Percentiles rank a stretch among this genome's conserved stretches.
Conservation (phyloP, 495 filamentous ascomycete genomes). For the Xeromyces bisporus region DNA sequence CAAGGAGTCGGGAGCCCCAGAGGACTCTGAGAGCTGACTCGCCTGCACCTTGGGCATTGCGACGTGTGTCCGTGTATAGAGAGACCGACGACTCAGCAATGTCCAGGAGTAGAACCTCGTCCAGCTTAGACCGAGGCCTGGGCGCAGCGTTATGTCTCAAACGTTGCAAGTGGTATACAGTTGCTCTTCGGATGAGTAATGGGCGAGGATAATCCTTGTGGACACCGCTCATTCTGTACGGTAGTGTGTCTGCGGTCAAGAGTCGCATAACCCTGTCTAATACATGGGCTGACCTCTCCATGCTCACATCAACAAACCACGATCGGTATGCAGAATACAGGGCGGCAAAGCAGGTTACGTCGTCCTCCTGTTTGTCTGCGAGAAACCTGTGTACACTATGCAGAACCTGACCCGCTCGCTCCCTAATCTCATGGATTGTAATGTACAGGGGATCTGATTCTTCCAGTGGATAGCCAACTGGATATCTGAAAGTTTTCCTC, state of each 20-base stretch:
- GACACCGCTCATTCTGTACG: conserved; percentile 85
- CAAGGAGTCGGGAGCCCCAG: conserved; percentile 65
- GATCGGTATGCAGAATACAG: conserved; percentile 81
- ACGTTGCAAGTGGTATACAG: conserved; percentile 87
- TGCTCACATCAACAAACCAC: conserved; percentile 97
- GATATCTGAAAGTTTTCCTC: conserved; percentile 66
- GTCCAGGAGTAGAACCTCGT: conserved; percentile 69
- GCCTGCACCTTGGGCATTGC: conserved; percentile 78
- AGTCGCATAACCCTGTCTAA: conserved; percentile 73
- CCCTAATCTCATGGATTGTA: conserved; percentile 62
- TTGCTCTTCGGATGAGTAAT: conserved; percentile 71
- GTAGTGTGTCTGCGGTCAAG: conserved; percentile 65
- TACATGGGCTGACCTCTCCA: conserved; percentile 86
- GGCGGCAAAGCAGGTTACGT: conserved; percentile 85
- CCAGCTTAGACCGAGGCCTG: conserved; percentile 65
- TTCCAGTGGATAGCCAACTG: conserved; percentile 66
- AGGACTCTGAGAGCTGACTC: conserved; percentile 90
- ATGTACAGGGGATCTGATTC: conserved; percentile 46
- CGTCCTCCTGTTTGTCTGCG: conserved; percentile 73
- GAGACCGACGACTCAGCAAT: conserved; percentile 83
- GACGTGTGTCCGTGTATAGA: conserved; percentile 86
- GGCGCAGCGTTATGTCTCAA: conserved; percentile 83
- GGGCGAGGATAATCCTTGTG: conserved; percentile 87
- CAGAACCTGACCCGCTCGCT: conserved; percentile 59
- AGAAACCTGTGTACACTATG: conserved; percentile 77